Evolutionary conservation across 192 early-diverging fungal species (phyloP), one percentile per base, ranked within the genome.

Genomic region (Helicostylum pulchrum): DNA sequence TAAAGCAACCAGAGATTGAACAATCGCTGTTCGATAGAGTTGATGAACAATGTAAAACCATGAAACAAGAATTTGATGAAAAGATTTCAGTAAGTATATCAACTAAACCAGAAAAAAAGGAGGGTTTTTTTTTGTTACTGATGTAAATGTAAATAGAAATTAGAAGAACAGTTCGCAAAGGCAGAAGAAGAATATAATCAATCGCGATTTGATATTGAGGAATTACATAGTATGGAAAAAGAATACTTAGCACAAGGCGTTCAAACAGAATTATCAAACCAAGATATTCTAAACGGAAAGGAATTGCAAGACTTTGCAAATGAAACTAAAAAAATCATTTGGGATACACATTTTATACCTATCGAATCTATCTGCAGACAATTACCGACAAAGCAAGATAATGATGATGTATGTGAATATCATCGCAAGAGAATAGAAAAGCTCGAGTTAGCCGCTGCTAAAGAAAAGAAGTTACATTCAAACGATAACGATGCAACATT

Each of bases 141-240:
- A 15, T 50, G 5, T 34, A n/a, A 55, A 4, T 55, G 11, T 52
- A 19, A 10, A 52, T 59, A 59, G 57, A 26, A 42, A 59, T 11
- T 59, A 45, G 57, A 59, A 21, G 42, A 59, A 30, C 57, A 59
- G 15, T 39, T 42, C 7, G 39, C 57, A 59, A 43, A 23, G 12
- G 36, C 57, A 59, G 20, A 59, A 30, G 3, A 59, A 15, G 20
- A 59, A 44, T 45, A 20, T 8, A 44, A 7, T 9, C 42, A 59
- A 45, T 23, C 57, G 0, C n/a, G 43, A 59, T 45, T 43, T 43
- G 57, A 48, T 15, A 48, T 48, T 19, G 46, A 48, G 14, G 46
- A 48, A 15, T 12, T 48, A 19, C 46, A 48, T 48, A 5, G 15
- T 48, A 48, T 48, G 17, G 46, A 48, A 19, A 48, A 48, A 19